Evolutionary conservation across 2,329 filamentous ascomycete species (phyloP), one percentile per base, ranked within the genome.

Genomic region (Tolypocladium endophyticum): DNA sequence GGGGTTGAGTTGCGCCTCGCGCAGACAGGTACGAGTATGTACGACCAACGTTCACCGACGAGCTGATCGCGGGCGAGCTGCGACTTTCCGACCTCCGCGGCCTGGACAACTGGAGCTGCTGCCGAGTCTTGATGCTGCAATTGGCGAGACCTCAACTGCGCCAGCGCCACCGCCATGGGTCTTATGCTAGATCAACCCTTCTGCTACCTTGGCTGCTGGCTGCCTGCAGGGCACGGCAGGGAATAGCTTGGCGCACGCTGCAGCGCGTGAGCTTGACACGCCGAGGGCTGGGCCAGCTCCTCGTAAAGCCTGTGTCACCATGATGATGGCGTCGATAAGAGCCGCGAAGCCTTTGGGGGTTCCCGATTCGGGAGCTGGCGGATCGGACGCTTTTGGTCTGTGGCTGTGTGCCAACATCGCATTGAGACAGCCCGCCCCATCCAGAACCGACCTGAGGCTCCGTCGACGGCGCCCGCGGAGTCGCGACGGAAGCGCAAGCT

Each of bases 391-490:
- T 20, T 53, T 20, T 53, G 28, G 50, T 5, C 30, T 12, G 47
- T 53, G 47, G 47, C 28, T 35, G 8, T 33, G 4, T 33, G 16
- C 28, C 25, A 18, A 20, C 28, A 18, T 52, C 28, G 35, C 11
- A 12, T 23, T 23, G 50, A 11, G 30, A 35, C 47, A 33, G 14
- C 18, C 28, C 3, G 45, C n/a, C 23, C 35, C 35, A 14, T 36
- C 35, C 35, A 14, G n/a, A 43, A 8, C 14, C 43, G 43, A 28
- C 9, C 41, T 23, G 8, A n/a, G 11, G 45, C 45, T 54, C 30
- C 7, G 53, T 25, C 11, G 11, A 9, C 55, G 55, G 25, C 38
- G 38, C 58, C 61, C 61, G 61, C 61, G 61, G 61, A 63, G 60
- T 58, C 58, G 58, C 58, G 30, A 58, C 50, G 39, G 58, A 14